Base-by-base conservation (phyloP, 2,329 filamentous ascomycete genomes). In the Furcasterigmium furcatum region DNA sequence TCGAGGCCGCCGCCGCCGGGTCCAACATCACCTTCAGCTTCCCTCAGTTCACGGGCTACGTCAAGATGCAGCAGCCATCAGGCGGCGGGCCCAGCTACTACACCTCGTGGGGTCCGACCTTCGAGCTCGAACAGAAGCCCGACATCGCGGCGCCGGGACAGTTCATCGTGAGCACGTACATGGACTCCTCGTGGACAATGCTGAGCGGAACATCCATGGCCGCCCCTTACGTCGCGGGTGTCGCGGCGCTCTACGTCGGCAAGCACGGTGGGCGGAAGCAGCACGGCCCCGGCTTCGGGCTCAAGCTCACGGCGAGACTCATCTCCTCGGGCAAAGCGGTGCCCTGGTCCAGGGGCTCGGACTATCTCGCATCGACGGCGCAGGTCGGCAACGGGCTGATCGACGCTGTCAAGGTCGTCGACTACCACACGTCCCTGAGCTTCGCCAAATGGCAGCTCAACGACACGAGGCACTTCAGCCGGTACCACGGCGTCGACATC, bases 171-270 rank as follows among this genome's bases (percentile, higher is more conserved):
- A 68, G 66, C 16, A 73, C 69, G 8, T 73, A 64, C 46, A 66
- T 65, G 4, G 52, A 54, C 21, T 45, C 55, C 41, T 25, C 46
- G 5, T 74, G 74, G 48, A 62, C 60, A 34, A 63, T 74, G 3
- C 59, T 72, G 16, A 68, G 63, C 48, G 72, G 72, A 39, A 75
- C 72, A 2, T 70, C 66, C 8, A 75, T 75, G 72, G 67, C 70
- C 10, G 65, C 64, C 25, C 70, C 70, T 12, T 68, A 67, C 45
- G 58, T 68, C n/a, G 69, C 70, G 10, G 70, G 67, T 29, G 59
- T 64, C 20, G 61, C 60, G 12, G 61, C 59, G 18, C 58, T 66
- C 16, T 63, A 55, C 44, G 54, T 64, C 40, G 53, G 55, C 9
- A 57, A 60, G 43, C 51, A 46, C 22, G 56, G 52, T 16, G 61